These are phyloP conservation scores for Aspergillus quadricinctus DNA, from an alignment of 2,329 filamentous ascomycete species.

Conservation along the genomic window DNA sequence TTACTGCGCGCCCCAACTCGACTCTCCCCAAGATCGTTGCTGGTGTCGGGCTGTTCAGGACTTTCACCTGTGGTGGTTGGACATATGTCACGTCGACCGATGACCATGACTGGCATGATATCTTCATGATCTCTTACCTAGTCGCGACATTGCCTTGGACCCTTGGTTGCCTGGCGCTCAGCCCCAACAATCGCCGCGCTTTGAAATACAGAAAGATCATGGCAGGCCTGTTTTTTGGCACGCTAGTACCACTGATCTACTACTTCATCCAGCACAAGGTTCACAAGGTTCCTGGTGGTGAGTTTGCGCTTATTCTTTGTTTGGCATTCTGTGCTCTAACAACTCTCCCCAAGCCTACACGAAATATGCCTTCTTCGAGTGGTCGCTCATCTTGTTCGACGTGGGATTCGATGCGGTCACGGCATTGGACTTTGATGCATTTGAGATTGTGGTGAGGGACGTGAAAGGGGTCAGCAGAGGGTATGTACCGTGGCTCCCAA, in stretches of 20 bases:
- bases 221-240: slow-evolving; percentile 80
- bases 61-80: slow-evolving; percentile 93
- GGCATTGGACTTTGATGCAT: slow-evolving; percentile 80
- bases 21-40: slow-evolving; percentile 77
- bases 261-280: slow-evolving; percentile 99
- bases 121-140: slow-evolving; percentile 98
- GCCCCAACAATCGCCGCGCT: slow-evolving; percentile 75
- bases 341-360: slow-evolving; percentile 71
- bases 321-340: slow-evolving; percentile 1
- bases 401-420: slow-evolving; percentile 96
- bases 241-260: slow-evolving; percentile 84
- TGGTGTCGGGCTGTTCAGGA: slow-evolving; percentile 76
- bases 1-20: slow-evolving; percentile 72
- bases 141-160: slow-evolving; percentile 96
- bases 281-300: slow-evolving; percentile 88
- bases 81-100: slow-evolving; percentile 98
- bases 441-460: slow-evolving; percentile 85
- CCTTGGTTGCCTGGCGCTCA: slow-evolving; percentile 79
- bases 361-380: slow-evolving; percentile 96
- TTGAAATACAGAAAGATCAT: slow-evolving; percentile 86
- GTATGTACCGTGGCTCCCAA: slow-evolving; percentile 97
- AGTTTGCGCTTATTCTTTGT: slow-evolving; percentile 25
- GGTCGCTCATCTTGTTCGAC: slow-evolving; percentile 90
- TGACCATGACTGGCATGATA: slow-evolving; percentile 97
- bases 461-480: slow-evolving; percentile 88